These are phyloP conservation scores for Rhizopogon rudus DNA, from an alignment of 768 basidiomycete species.

Conservation along the genomic window DNA sequence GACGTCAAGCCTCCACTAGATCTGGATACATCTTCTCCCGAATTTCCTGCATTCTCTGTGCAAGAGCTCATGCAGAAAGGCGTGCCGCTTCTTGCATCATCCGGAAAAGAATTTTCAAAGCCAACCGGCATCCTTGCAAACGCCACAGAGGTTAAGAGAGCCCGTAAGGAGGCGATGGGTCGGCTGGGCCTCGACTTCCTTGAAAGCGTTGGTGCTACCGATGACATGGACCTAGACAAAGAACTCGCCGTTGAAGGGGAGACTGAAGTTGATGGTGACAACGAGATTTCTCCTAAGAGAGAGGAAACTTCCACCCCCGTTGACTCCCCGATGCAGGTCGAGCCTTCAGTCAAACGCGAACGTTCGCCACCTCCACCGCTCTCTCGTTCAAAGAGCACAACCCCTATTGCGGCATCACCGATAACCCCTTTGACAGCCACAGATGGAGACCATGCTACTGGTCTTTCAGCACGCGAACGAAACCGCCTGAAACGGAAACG, in stretches of 20 bases:
- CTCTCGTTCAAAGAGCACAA: conserved; percentile 38
- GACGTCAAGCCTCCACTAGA: conserved; percentile 21
- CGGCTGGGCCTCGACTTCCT: conserved; percentile 86
- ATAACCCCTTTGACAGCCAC: conserved; percentile 34
- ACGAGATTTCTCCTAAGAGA: conserved; percentile 33
- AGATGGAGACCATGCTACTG: conserved; percentile 41
- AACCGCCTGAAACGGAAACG: conserved; percentile 95
- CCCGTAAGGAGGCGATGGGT: conserved; percentile 84
- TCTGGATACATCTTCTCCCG: conserved; percentile 34
- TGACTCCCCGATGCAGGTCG: conserved; percentile 42
- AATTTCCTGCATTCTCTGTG: conserved; percentile 75
- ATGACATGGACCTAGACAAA: conserved; percentile 84
- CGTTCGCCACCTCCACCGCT: conserved; percentile 26
- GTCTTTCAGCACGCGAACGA: conserved; percentile 86
- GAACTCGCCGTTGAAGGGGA: conserved; percentile 64
- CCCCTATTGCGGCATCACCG: conserved; percentile 45
- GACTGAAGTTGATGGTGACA: conserved; percentile 39
- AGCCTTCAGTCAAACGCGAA: conserved; percentile 34
- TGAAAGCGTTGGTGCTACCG: conserved; percentile 60
- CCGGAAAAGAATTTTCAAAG: conserved; percentile 87
- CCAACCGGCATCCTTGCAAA: conserved; percentile 68
- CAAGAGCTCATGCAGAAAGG: conserved; percentile 71
- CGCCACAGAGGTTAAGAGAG: conserved; percentile 77
- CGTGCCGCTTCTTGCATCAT: conserved; percentile 80
- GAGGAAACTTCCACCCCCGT: conserved; percentile 30